These are phyloP conservation scores for Naganishia sp. DNA, from an alignment of 1,284 basidiomycete genomes.

Conservation along the genomic window DNA sequence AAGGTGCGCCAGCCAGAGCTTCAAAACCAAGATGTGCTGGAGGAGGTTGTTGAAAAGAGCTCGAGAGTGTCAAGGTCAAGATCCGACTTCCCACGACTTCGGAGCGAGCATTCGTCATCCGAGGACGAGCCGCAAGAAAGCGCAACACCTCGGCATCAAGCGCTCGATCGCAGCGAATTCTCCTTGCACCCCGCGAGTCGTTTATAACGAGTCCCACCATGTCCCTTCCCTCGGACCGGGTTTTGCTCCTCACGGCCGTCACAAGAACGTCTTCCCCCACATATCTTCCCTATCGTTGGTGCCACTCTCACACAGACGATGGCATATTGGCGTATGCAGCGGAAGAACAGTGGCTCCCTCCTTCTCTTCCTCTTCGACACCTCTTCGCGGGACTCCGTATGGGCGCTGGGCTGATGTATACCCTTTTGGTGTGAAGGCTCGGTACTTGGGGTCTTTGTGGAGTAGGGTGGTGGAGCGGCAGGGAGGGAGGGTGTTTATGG, in stretches of 20 bases:
- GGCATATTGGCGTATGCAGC: constrained; percentile 28
- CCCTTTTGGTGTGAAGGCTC: constrained; percentile 30
- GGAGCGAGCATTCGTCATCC: too few species aligned
- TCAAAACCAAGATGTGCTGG: too few species aligned
- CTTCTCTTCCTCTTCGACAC: background rate
- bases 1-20: too few species aligned
- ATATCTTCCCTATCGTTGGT: constrained; percentile 22
- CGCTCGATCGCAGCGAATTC: constrained; percentile 11
- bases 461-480: background rate
- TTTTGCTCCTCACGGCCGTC: constrained; percentile 17
- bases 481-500: constrained; percentile 13
- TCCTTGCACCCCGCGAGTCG: background rate
- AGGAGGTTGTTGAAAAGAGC: too few species aligned
- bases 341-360: constrained; percentile 27
- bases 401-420: constrained; percentile 24
- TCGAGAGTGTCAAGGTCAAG: too few species aligned
- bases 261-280: constrained; percentile 28
- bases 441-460: constrained; percentile 20
- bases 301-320: constrained; percentile 22
- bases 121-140: background rate
- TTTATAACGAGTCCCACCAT: background rate
- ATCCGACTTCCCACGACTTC: too few species aligned
- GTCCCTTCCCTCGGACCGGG: background rate
- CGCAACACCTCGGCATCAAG: background rate
- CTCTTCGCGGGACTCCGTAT: constrained; percentile 6